Percentiles rank a stretch among this genome's conserved stretches.
Conservation (phyloP, 139 green algal genomes). For the Volvox reticuliferus region DNA sequence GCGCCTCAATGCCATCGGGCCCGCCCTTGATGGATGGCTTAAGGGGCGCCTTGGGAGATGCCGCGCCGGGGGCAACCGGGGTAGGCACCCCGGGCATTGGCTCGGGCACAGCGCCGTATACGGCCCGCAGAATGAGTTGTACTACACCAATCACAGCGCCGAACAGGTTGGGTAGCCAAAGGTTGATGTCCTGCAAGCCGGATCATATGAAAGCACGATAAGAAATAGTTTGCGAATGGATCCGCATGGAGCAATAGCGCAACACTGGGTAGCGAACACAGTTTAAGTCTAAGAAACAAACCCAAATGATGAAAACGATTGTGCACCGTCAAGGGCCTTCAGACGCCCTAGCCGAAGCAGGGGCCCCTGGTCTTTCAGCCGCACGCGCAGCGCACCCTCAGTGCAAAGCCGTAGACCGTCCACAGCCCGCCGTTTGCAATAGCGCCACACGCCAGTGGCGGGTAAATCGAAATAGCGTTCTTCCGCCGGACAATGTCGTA, state of each 20-base stretch:
- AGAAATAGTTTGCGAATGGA: no score
- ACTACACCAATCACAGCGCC: slow-evolving; percentile 30
- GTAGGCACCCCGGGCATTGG: not conserved
- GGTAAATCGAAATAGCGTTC: slow-evolving; percentile 43
- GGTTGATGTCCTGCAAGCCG: slow-evolving; percentile 38
- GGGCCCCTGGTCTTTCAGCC: not conserved
- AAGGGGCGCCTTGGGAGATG: not conserved
- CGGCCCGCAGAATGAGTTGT: slow-evolving; percentile 37
- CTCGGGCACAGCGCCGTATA: slow-evolving; percentile 11
- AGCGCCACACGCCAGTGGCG: slow-evolving; percentile 22
- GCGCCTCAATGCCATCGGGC: not conserved
- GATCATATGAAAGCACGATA: not conserved
- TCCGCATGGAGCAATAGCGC: no score
- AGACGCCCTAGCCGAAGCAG: no score
- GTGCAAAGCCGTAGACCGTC: slow-evolving; percentile 20
- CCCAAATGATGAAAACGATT: no score
- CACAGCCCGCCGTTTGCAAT: slow-evolving; percentile 47
- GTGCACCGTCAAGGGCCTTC: no score
- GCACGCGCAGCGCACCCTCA: not conserved
- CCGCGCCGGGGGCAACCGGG: not conserved
- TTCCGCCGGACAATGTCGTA: slow-evolving; percentile 9
- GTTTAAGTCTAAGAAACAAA: no score
- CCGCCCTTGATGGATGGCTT: not conserved
- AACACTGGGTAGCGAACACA: no score
- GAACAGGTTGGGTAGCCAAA: slow-evolving; percentile 45